Evolutionary conservation across 805 yeast genomes (phyloP), one percentile per base, ranked within the genome.

Genomic region (Cephaloascus albidus): DNA sequence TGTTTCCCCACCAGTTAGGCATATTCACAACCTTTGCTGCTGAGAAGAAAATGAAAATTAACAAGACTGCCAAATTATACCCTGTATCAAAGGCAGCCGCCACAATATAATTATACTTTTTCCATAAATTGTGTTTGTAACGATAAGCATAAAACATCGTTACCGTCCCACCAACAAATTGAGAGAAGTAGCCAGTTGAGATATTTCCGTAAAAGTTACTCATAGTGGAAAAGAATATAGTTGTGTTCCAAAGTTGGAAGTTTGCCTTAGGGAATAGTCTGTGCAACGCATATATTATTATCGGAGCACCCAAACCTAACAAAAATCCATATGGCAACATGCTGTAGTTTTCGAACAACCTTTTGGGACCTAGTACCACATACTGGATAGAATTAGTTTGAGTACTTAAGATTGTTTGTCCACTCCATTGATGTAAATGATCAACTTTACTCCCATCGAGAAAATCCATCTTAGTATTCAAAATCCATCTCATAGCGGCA

Each of bases 81-180:
- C 76, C 77, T 0, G 76, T 68, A 43, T 71, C 76, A 43, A 68
- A 60, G 0, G 76, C 75, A 2, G 77, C 76, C 1, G 76, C 76
- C 19, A 69, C 46, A 12, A 70, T 61, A 48, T 70, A 72, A 40
- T 72, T 71, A 48, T 60, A 72, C 41, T 50, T 57, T 45, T 60
- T 63, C 66, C 75, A 72, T 18, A 61, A 36, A 3, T 45, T 42
- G 40, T 63, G 66, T 34, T 53, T 60, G 45, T 63, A 68, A 23
- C 61, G 56, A 46, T 47, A 66, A 12, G 62, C 55, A 50, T 66
- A 71, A 50, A 57, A 65, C 74, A 70, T 71, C 17, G 74, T 61
- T 36, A 61, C 53, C 0, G 75, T 64, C 6, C 75, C 76, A 1
- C 73, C 61, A n/a, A 71, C 46, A 39, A 72, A 67, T 43, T 63